A percentile compares a stretch with the other conserved stretches of the same genome.
Conservation (phyloP, 2,329 filamentous ascomycete genomes). For the Cladophialophora bantiana region DNA sequence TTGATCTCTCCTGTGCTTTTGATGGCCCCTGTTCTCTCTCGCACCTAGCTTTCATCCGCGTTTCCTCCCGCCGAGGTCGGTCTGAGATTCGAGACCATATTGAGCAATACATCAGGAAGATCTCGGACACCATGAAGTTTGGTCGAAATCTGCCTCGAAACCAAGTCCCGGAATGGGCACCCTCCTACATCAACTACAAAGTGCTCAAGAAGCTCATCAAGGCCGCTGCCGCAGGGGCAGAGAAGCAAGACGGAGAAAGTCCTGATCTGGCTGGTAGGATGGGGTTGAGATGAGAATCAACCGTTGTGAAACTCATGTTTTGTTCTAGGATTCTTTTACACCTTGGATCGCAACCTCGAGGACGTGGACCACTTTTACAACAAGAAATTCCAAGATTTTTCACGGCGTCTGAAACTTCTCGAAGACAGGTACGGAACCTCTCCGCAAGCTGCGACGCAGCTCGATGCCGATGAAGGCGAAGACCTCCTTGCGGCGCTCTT, state of each 20-base stretch:
- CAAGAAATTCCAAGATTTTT: conserved; percentile 86
- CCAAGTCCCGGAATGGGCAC: conserved; percentile 59
- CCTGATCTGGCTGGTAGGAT: conserved; percentile 88
- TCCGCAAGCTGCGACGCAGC: conserved; percentile 70
- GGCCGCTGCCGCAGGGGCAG: conserved; percentile 68
- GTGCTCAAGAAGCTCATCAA: conserved; percentile 92
- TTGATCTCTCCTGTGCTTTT: conserved; percentile 8
- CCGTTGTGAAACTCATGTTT: conserved; percentile 33
- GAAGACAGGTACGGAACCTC: conserved; percentile 85
- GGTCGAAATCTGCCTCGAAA: conserved; percentile 58
- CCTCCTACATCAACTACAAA: conserved; percentile 61
- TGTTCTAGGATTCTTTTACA: conserved; percentile 88
- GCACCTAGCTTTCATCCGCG: conserved; percentile 11
- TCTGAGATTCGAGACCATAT: conserved; percentile 1
- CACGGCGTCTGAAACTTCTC: conserved; percentile 82
- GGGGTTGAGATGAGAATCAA: conserved; percentile 42
- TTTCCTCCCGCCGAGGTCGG: conserved; percentile 8
- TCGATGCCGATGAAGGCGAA: conserved; percentile 88
- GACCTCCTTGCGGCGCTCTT: conserved; percentile 89
- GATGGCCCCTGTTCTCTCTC: conserved; percentile 9
- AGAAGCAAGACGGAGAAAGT: conserved; percentile 70
- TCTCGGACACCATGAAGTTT: conserved; percentile 55
- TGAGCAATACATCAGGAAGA: background rate
- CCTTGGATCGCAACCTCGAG: conserved; percentile 94
- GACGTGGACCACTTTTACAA: conserved; percentile 97